These are phyloP conservation scores for Claviceps pusilla DNA, from an alignment of 2,329 filamentous ascomycete species.

Conservation along the genomic window DNA sequence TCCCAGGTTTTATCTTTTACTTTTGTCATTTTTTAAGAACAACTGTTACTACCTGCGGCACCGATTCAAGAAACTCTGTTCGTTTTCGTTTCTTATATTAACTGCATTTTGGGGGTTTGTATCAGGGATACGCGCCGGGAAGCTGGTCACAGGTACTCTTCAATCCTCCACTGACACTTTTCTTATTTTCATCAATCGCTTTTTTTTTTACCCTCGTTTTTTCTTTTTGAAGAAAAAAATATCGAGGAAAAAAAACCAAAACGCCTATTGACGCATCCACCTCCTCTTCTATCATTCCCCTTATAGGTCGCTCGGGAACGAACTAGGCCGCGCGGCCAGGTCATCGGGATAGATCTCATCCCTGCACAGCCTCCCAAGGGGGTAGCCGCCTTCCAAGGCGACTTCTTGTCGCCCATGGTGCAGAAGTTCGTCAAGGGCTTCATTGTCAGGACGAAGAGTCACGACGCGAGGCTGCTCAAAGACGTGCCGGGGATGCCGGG, in stretches of 20 bases:
- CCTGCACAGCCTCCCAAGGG: slow-evolving; percentile 81
- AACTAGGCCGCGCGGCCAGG: slow-evolving; percentile 59
- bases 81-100: not conserved
- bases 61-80: not conserved
- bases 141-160: slow-evolving; percentile 50
- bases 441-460: slow-evolving; percentile 41
- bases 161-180: no score
- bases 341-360: slow-evolving; percentile 88
- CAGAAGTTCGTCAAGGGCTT: slow-evolving; percentile 64
- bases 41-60: no score
- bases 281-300: not conserved
- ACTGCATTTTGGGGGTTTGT: not conserved
- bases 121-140: slow-evolving; percentile 60
- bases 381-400: slow-evolving; percentile 87
- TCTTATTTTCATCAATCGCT: not conserved
- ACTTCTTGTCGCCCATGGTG: slow-evolving; percentile 68
- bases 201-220: not conserved
- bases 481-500: not conserved
- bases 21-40: not conserved
- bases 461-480: slow-evolving; percentile 5
- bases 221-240: not conserved
- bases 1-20: not conserved
- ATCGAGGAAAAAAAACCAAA: not conserved
- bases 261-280: not conserved
- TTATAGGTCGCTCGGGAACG: slow-evolving; percentile 62